Base-by-base conservation (phyloP, 352 stramenopile species). In the Globisporangium acanthophoron region DNA sequence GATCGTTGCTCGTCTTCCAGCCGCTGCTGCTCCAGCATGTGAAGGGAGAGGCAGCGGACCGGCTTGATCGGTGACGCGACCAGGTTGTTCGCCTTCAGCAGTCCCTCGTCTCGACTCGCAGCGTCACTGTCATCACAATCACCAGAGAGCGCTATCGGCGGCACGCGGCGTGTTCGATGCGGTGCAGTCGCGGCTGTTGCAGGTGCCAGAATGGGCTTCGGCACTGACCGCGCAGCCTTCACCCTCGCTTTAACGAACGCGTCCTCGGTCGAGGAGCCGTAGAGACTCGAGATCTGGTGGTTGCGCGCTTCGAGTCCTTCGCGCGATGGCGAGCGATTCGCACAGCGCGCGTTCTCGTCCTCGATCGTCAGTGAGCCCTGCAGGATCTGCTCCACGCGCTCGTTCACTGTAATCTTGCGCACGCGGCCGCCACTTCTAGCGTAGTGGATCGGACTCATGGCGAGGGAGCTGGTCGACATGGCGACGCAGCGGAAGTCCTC, bases 341-440 rank as follows among this genome's bases (percentile, higher is more conserved):
- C 65, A 16, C 66, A 56, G 4, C 70, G 54, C 6, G 59, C 52
- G 41, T 84, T 65, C 0, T 70, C 65, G 1, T 87, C 69, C 0
- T 70, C 65, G 2, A 64, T 56, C 21, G 65, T 64, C 53, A 85
- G 52, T 2, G 67, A 68, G 3, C 67, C 78, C 53, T 83, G 66
- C 44, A 87, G 59, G 51, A 88, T 88, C 24, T 72, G 70, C 49
- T 87, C 76, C 16, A 88, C 69, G 20, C 72, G 72, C 49, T 88
- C 78, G 45, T 88, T 88, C 6, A 88, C 78, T 5, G 78, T 88
- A 60, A 85, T 78, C 62, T 88, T 87, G 31, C 78, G 69, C 78
- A 27, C 7, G 18, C 24, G 51, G 8, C 43, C 43, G 27, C 54
- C 40, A 11, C 41, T 11, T 3, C 31, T 18, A 18, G 49, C 49